A percentile compares a stretch with the other conserved stretches of the same genome.
These are phyloP conservation scores for Coemansia sp. DNA, from an alignment of 192 early-diverging fungal species.

Conservation along the genomic window DNA sequence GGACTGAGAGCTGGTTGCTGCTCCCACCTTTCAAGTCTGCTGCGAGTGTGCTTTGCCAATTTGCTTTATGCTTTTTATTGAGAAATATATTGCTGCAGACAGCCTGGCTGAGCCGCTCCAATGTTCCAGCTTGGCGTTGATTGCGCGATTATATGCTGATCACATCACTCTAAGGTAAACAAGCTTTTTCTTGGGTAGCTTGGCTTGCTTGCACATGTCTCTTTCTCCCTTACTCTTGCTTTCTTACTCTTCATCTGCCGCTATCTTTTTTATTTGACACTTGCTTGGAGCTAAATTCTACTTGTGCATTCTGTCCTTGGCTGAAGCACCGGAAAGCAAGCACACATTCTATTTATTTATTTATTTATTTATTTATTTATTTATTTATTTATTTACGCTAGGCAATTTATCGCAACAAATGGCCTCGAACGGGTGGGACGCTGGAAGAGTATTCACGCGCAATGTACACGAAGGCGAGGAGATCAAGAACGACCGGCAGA, in stretches of 20 bases:
- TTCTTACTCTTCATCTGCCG: background rate
- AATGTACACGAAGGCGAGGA: constrained; percentile 64
- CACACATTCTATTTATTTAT: background rate
- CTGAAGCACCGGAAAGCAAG: background rate
- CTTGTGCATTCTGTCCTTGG: background rate
- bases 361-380: background rate
- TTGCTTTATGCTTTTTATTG: background rate
- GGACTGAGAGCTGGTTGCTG: constrained; percentile 4
- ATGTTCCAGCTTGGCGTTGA: background rate
- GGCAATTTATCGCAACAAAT: background rate
- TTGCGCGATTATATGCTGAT: background rate
- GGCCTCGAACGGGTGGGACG: constrained; percentile 73
- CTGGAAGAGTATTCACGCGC: constrained; percentile 71
- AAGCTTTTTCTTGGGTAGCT: background rate
- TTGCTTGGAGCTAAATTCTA: background rate
- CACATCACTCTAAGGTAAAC: background rate
- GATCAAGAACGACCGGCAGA: constrained; percentile 56
- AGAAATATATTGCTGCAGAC: background rate
- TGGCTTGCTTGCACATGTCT: background rate
- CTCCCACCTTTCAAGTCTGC: background rate
- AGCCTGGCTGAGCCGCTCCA: background rate
- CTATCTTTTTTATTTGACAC: background rate
- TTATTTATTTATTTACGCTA: background rate
- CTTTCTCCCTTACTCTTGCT: background rate
- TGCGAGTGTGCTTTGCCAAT: background rate